These are phyloP conservation scores for Pholiota conissans DNA, from an alignment of 768 basidiomycete species.

Conservation along the genomic window DNA sequence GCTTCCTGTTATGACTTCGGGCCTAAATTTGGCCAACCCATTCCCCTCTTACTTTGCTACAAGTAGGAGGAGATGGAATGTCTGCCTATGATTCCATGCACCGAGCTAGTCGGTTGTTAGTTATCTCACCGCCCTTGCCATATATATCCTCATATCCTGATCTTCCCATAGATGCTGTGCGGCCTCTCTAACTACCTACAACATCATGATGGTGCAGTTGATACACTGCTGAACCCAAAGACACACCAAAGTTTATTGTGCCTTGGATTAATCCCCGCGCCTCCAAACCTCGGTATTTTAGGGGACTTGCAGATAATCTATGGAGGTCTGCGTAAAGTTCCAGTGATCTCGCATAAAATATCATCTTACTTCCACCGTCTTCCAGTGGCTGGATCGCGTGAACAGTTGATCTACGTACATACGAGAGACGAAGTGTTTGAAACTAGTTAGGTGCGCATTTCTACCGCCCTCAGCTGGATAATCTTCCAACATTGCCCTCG, in stretches of 20 bases:
- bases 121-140: conserved; percentile 5
- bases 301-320: background rate
- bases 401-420: background rate
- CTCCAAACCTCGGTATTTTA: background rate
- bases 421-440: background rate
- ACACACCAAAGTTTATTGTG: background rate
- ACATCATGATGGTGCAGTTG: conserved; percentile 15
- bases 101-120: conserved; percentile 1
- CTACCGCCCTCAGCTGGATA: background rate
- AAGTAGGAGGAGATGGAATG: background rate
- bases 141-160: conserved; percentile 9
- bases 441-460: background rate
- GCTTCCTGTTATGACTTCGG: background rate
- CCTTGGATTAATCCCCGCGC: background rate
- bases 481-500: background rate
- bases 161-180: conserved; percentile 21
- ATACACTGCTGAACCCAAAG: background rate
- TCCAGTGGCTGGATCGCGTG: background rate
- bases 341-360: background rate
- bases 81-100: conserved; percentile 1
- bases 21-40: background rate
- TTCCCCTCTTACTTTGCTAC: background rate
- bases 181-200: conserved; percentile 10
- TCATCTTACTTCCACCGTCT: background rate
- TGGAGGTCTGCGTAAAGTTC: background rate